Percentiles rank a stretch among this genome's conserved stretches.
These are phyloP conservation scores for Penicillium hesseltinei DNA, from an alignment of 2,329 filamentous ascomycete genomes.

Conservation along the genomic window DNA sequence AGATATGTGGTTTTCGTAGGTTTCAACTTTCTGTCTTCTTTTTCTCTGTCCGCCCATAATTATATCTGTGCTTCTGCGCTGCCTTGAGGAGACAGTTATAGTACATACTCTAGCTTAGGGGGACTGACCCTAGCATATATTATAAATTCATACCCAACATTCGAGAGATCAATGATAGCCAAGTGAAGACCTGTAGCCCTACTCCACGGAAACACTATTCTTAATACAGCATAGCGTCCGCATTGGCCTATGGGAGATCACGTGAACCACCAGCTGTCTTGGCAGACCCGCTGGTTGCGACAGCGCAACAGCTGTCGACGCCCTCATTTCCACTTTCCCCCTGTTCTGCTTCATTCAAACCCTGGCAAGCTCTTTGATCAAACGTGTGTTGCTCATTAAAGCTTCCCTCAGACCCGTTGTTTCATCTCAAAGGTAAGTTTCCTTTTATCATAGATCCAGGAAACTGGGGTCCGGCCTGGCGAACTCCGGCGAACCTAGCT, in stretches of 20 bases:
- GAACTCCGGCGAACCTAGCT: background rate
- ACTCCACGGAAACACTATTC: background rate
- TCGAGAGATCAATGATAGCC: background rate
- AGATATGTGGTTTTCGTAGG: background rate
- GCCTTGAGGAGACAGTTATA: fast-evolving
- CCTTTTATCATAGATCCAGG: background rate
- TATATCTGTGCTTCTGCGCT: background rate
- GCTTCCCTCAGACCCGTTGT: background rate
- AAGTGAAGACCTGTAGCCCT: background rate
- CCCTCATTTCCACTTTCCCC: constrained; percentile 16
- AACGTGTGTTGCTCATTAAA: background rate
- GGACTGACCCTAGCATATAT: fast-evolving
- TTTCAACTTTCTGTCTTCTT: background rate
- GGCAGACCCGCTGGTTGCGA: constrained; percentile 38
- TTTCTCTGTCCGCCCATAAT: too few relatives aligned
- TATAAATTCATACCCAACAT: too few relatives aligned
- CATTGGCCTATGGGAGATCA: background rate
- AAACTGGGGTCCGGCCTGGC: background rate
- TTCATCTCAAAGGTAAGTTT: background rate
- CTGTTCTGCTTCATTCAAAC: constrained; percentile 14
- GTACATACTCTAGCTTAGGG: fast-evolving
- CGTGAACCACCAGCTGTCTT: constrained; percentile 16
- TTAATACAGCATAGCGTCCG: background rate
- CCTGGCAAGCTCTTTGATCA: constrained; percentile 11
- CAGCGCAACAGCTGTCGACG: constrained; percentile 25